Evolutionary conservation across 2,329 filamentous ascomycete species (phyloP).

Genomic region (Aureobasidium pullulans): DNA sequence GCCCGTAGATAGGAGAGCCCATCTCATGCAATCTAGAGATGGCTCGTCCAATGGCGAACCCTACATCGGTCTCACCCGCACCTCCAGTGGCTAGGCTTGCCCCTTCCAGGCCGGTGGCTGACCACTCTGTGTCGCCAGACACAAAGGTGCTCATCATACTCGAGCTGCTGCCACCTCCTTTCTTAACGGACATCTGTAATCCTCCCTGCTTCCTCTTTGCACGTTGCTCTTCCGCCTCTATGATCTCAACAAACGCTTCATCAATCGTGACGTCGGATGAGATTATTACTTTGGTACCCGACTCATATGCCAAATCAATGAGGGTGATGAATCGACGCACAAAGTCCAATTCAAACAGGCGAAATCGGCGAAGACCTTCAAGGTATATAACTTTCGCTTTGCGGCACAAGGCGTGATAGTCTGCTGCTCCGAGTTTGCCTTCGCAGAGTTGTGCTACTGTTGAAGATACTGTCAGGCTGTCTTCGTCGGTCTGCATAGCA

Average conservation of each 20-base stretch:
- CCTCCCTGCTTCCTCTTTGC: constrained; percentile 8
- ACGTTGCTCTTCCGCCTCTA: constrained; percentile 17
- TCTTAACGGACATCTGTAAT: constrained; percentile 20
- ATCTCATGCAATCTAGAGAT: constrained; percentile 24
- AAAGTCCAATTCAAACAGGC: constrained; percentile 50
- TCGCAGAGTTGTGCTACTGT: constrained; percentile 59
- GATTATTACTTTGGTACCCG: constrained; percentile 58
- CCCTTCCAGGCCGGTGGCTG: constrained; percentile 21
- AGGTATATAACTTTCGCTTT: constrained; percentile 18
- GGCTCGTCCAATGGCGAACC: constrained; percentile 23
- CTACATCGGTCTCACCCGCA: constrained; percentile 25
- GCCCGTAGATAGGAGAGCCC: constrained; percentile 16
- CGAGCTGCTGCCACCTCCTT: constrained; percentile 21
- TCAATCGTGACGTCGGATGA: constrained; percentile 18
- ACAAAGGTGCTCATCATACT: constrained; percentile 26
- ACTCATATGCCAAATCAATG: constrained; percentile 69
- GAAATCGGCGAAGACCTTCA: constrained; percentile 18
- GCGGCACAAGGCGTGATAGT: constrained; percentile 62
- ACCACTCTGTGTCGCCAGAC: constrained; percentile 23
- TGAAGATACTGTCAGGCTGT: constrained; percentile 34
- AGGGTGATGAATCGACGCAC: constrained; percentile 69
- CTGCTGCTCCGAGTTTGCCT: constrained; percentile 60
- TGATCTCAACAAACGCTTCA: constrained; percentile 22
- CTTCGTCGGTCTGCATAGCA: not conserved
- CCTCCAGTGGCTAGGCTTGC: constrained; percentile 23